Evolutionary conservation across 441 rosid species (phyloP).

Genomic region (Syzygium malaccense): DNA sequence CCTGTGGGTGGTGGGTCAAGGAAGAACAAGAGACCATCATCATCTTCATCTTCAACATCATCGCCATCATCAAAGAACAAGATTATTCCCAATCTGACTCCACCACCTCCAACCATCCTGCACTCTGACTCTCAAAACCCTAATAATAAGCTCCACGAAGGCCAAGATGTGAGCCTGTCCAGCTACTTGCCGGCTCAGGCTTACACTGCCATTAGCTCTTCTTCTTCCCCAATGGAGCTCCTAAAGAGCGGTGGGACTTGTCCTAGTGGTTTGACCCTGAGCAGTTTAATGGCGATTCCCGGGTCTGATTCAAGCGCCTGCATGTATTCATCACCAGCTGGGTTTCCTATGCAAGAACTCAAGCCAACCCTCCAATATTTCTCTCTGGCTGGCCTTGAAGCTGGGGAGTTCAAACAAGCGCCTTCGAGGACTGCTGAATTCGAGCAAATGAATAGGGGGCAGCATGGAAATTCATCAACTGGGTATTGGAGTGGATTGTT

Average conservation of each 20-base stretch:
- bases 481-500: neutral
- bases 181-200: neutral
- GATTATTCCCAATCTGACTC: neutral
- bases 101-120: neutral
- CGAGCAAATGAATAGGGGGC: neutral
- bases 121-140: neutral
- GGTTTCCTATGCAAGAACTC: neutral
- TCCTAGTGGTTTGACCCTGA: neutral
- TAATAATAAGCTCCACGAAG: neutral
- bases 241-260: neutral
- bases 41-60: neutral
- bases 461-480: neutral
- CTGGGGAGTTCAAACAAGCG: neutral
- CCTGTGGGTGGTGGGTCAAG: constrained; percentile 13
- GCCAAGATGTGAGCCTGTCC: neutral
- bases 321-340: neutral
- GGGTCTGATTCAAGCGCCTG: neutral
- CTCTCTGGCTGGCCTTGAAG: neutral
- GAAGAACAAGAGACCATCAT: constrained; percentile 2
- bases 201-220: neutral
- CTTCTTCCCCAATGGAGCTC: neutral
- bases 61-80: neutral
- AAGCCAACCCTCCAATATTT: neutral
- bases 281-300: neutral
- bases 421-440: neutral